Evolutionary conservation across 495 filamentous ascomycete genomes (phyloP).

Genomic region (Penicillium herquei): DNA sequence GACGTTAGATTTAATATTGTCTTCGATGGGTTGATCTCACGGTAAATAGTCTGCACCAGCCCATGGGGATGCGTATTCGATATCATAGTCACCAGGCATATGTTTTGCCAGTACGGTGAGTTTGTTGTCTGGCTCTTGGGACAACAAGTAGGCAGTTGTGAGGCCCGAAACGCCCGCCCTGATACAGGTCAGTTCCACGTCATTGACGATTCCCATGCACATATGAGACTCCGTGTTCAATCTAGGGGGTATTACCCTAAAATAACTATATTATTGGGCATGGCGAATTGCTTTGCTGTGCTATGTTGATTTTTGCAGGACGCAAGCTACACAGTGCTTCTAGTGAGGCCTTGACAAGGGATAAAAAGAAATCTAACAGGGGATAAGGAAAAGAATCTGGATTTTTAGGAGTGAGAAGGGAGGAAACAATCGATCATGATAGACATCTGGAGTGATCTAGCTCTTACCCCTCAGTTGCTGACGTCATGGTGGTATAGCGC

Average conservation of each 20-base stretch:
- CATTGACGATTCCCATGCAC: not conserved
- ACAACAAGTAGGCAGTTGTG: constrained; percentile 78
- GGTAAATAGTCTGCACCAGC: constrained; percentile 71
- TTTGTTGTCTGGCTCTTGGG: constrained; percentile 60
- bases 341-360: too few relatives aligned
- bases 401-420: too few relatives aligned
- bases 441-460: too few relatives aligned
- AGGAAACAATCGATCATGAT: too few relatives aligned
- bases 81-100: constrained; percentile 96
- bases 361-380: too few relatives aligned
- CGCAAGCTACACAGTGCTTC: not conserved
- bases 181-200: not conserved
- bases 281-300: not conserved
- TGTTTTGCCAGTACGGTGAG: constrained; percentile 87
- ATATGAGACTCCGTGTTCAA: not conserved
- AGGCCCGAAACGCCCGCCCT: constrained; percentile 92
- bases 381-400: too few relatives aligned
- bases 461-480: too few relatives aligned
- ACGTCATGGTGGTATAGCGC: too few relatives aligned
- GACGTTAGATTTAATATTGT: not conserved
- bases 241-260: not conserved
- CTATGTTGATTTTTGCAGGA: not conserved
- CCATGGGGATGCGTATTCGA: constrained; percentile 92
- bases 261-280: not conserved
- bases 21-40: not conserved